Evolutionary conservation across 2,329 filamentous ascomycete genomes (phyloP), one percentile per base, ranked within the genome.

Genomic region (Aureobasidium melanogenum): DNA sequence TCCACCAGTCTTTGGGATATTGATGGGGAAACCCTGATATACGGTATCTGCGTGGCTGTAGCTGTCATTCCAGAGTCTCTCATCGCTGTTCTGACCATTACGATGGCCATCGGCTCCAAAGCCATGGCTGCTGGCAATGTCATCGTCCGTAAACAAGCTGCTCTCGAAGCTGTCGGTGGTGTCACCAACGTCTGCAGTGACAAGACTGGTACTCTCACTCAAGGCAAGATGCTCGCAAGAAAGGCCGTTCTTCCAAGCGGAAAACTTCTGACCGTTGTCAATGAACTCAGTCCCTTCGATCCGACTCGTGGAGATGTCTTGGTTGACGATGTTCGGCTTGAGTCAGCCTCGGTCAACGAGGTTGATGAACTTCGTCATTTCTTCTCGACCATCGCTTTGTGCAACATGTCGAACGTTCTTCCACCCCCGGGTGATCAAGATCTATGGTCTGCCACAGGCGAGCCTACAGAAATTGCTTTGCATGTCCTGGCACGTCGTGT

Each of bases 401-500:
- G 85, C 51, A 88, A 88, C 66, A 75, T 88, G 24, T 84, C 86
- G 1, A 80, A 80, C 39, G 80, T 85, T 5, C 75, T 75, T 48
- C n/a, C 39, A 67, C 80, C 85, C 64, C 76, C 84, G 64, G 76
- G 74, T 46, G 76, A 83, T 17, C 76, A 79, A n/a, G 77, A 81
- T 32, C 74, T 79, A 58, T 88, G 85, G 85, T 78, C 82, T 62
- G 84, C 82, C 80, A 83, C 52, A 3, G 86, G 85, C 46, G 85
- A 88, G 65, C 84, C 85, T 0, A 89, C 87, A 1, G 87, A 90
- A 67, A 88, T 90, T 63, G 87, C 87, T 1, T 87, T 90, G 50
- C 86, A 89, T 66, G 87, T 90, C 0, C 88, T 90, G 68, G 85
- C 85, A 8, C 82, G 81, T 43, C 83, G 87, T 17, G 89, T 90